Evolutionary conservation across 2,329 filamentous ascomycete genomes (phyloP).

Genomic region (Verticillium isaacii): DNA sequence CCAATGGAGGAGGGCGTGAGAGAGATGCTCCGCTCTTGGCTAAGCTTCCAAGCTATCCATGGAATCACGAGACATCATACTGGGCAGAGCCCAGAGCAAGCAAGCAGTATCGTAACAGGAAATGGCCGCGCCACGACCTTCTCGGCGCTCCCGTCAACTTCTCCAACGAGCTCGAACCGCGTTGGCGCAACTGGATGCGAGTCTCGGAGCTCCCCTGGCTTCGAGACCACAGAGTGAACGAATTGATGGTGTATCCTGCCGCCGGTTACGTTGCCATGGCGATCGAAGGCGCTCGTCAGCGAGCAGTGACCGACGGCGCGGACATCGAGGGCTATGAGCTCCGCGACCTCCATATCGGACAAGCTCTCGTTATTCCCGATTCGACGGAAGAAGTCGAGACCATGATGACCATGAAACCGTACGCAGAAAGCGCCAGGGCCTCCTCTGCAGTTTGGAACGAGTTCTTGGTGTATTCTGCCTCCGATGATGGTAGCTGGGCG

Average conservation of each 20-base stretch:
- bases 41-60: conserved; percentile 14
- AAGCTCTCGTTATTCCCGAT: too few species aligned
- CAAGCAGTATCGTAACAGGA: conserved; percentile 10
- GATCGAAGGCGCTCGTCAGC: conserved; percentile 13
- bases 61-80: conserved; percentile 11
- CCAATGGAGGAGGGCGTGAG: neutral
- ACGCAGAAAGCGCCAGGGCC: too few species aligned
- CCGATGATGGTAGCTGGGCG: conserved; percentile 8
- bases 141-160: conserved; percentile 6
- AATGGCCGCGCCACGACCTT: conserved; percentile 2
- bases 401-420: conserved; percentile 6
- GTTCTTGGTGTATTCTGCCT: conserved; percentile 9
- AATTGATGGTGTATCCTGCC: conserved; percentile 33
- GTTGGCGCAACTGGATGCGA: conserved; percentile 11
- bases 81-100: conserved; percentile 10
- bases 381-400: conserved; percentile 5
- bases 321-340: conserved; percentile 15
- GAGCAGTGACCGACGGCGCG: conserved; percentile 1
- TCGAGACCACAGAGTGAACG: conserved; percentile 40
- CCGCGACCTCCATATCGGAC: conserved; percentile 13
- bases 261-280: conserved; percentile 27
- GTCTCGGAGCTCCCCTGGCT: conserved; percentile 36
- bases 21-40: neutral
- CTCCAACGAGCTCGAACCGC: conserved; percentile 8
- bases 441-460: conserved; percentile 4